Conservation (phyloP, 176 grass and related monocot species). For the Triticum urartu region DNA sequence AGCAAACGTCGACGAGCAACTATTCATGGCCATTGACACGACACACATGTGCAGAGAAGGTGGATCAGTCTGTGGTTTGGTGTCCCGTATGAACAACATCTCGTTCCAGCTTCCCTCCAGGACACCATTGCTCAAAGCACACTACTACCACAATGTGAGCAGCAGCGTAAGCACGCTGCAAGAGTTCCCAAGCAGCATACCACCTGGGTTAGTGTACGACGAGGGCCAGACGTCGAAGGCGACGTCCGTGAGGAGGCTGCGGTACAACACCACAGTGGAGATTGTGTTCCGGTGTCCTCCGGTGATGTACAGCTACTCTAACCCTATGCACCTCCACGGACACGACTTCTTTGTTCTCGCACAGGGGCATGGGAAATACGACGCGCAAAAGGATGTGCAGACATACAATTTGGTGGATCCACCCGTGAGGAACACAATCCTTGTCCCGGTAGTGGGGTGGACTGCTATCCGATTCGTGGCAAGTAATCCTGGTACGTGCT, state of each 20-base stretch:
- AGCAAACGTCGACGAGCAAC: background rate
- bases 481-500: slow-evolving; percentile 37
- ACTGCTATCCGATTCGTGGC: slow-evolving; percentile 21
- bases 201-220: too few relatives aligned
- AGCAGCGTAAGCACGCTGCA: background rate
- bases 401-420: slow-evolving; percentile 39
- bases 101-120: background rate
- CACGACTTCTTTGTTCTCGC: background rate
- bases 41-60: too few relatives aligned
- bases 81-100: slow-evolving; percentile 14
- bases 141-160: background rate
- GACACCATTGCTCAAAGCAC: background rate
- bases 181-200: background rate
- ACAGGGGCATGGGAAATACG: slow-evolving; percentile 25
- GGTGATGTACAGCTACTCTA: background rate
- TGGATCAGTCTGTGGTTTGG: too few relatives aligned
- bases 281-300: background rate
- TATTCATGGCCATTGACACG: too few relatives aligned
- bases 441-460: slow-evolving; percentile 23
- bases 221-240: too few relatives aligned
- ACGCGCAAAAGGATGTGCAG: slow-evolving; percentile 17
- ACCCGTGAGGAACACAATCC: background rate
- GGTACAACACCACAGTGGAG: background rate
- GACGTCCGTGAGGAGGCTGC: background rate
- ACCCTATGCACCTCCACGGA: background rate